phyloP scores from a whole-genome alignment of 2,329 filamentous ascomycete genomes.

The Ophiostoma ulmi region DNA sequence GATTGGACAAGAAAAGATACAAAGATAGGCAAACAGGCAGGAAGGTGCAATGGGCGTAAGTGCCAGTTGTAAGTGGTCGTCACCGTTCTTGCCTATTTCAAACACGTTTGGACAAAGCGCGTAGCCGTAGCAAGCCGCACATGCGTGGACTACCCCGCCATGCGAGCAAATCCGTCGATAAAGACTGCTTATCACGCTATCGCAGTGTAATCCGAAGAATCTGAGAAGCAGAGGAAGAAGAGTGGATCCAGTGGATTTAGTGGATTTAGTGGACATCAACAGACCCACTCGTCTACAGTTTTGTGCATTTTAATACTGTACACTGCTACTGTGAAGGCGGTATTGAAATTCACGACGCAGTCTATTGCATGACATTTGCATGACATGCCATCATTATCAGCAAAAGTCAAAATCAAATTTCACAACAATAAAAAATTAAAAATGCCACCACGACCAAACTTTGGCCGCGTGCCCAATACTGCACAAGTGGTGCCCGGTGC shows the following conservation, averaged over 20 bases:
- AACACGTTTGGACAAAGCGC: background rate
- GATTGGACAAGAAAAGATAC: constrained; percentile 1
- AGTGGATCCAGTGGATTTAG: background rate
- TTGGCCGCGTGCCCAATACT: constrained; percentile 19
- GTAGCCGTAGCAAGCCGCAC: background rate
- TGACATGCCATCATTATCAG: background rate
- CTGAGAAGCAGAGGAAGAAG: background rate
- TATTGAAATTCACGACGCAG: background rate
- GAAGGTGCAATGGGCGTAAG: background rate
- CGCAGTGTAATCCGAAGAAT: background rate
- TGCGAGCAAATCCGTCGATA: constrained; percentile 6
- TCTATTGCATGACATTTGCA: background rate
- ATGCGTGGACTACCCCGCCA: constrained; percentile 3
- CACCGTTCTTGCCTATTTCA: constrained; percentile 6
- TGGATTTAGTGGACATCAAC: background rate
- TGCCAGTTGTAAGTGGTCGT: background rate
- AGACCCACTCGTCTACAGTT: too few relatives aligned
- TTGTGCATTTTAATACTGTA: background rate
- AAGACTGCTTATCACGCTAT: constrained; percentile 1
- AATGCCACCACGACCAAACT: constrained; percentile 14
- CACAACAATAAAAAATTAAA: background rate
- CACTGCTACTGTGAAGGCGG: background rate
- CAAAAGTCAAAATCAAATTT: too few relatives aligned
- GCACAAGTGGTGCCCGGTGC: constrained; percentile 55
- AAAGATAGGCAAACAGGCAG: constrained; percentile 1